Evolutionary conservation across 345 rosid species (phyloP), one percentile per base, ranked within the genome.

Genomic region (Aquilaria yunnanensis): DNA sequence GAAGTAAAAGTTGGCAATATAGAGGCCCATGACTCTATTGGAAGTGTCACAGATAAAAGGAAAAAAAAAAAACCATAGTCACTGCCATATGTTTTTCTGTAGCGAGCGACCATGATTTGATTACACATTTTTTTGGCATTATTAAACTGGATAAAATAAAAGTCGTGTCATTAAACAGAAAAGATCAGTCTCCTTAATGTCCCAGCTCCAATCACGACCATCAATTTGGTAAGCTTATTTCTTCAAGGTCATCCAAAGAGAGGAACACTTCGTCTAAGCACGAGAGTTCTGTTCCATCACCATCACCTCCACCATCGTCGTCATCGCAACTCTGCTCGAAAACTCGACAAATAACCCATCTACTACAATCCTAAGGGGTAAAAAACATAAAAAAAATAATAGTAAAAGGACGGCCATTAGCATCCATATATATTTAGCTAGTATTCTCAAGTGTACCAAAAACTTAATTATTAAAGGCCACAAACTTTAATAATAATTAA

Each of bases 251-350:
- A 52, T 93, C 98, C 71, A 93, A 68, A 9, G 98, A 89, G 68
- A 93, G 68, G 69, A 93, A 93, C 14, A 93, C 96, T 82, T 93
- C 98, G 61, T 90, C 98, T 74, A 93, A 78, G 68, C 97, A 87
- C 16, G 98, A 93, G 11, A 93, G 90, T 61, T 87, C 94, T n/a
- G 76, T 63, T 61, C 82, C 86, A 58, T 78, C 84, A 5, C 75
- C 89, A 0, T 71, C 78, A 4, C 75, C 87, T 3, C 72, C 82
- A 23, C 70, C 5, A 3, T 77, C 89, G 0, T 71, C 78, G 6
- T 76, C 87, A 5, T 74, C 82, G 31, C 70, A 71, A n/a, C 57
- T 71, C 32, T 80, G 67, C 70, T 93, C 94, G 51, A 83, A 81
- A 51, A 93, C 98, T 69, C 96, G 81, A 74, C 98, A 90, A 12